Conservation (phyloP, 1,284 basidiomycete species). For the Fomitiporia mediterranea region DNA sequence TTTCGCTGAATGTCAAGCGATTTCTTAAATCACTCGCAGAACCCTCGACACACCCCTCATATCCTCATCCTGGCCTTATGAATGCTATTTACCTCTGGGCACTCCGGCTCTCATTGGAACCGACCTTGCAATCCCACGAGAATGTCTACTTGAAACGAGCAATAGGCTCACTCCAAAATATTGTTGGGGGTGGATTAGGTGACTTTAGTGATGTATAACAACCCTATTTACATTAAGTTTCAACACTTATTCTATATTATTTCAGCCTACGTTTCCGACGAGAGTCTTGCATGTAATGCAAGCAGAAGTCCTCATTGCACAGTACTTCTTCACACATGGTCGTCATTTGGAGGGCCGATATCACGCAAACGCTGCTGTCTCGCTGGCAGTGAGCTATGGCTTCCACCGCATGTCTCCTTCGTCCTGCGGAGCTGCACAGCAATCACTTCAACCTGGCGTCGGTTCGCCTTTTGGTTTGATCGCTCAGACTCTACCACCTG, state of each 20-base stretch:
- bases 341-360: constrained; percentile 39
- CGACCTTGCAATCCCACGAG: constrained; percentile 28
- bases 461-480: not conserved
- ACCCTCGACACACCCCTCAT: constrained; percentile 33
- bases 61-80: constrained; percentile 46
- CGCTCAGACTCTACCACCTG: constrained; percentile 22
- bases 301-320: constrained; percentile 51
- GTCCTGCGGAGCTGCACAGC: not conserved
- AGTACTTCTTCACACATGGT: constrained; percentile 47
- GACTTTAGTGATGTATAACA: not conserved
- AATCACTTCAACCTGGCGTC: not conserved
- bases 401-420: constrained; percentile 33
- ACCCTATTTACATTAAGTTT: not conserved
- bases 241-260: not conserved
- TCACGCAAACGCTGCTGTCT: constrained; percentile 36
- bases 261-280: not conserved
- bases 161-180: constrained; percentile 33
- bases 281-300: constrained; percentile 44
- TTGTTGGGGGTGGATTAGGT: constrained; percentile 35
- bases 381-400: constrained; percentile 33
- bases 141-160: constrained; percentile 40
- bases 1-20: constrained; percentile 32
- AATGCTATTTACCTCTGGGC: constrained; percentile 48
- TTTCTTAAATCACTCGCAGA: constrained; percentile 26
- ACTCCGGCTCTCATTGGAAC: constrained; percentile 33